These are phyloP conservation scores for Corynespora cassiicola DNA, from an alignment of 2,329 filamentous ascomycete species.

Conservation along the genomic window DNA sequence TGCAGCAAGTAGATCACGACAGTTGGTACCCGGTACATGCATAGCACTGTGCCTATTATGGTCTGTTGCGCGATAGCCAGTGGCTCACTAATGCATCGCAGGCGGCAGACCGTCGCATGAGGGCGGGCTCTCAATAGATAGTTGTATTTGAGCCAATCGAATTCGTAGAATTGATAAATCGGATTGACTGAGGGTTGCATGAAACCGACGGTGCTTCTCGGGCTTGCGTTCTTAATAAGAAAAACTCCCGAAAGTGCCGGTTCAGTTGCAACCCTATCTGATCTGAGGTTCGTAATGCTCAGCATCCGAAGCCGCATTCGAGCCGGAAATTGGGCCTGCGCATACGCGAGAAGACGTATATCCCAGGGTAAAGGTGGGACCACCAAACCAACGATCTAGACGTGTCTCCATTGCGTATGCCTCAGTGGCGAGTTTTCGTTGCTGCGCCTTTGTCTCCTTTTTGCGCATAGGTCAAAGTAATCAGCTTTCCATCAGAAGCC, in stretches of 20 bases:
- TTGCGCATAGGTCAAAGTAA: too few species aligned
- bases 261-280: slow-evolving; percentile 16
- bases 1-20: slow-evolving; percentile 18
- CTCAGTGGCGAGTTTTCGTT: too few species aligned
- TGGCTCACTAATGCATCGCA: slow-evolving; percentile 29
- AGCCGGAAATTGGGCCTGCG: slow-evolving; percentile 3
- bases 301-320: not conserved
- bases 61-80: slow-evolving; percentile 19
- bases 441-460: too few species aligned
- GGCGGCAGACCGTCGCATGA: slow-evolving; percentile 16
- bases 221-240: slow-evolving; percentile 18
- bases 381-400: too few species aligned
- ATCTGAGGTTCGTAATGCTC: slow-evolving; percentile 13
- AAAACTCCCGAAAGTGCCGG: slow-evolving; percentile 11
- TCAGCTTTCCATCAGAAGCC: too few species aligned
- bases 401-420: too few species aligned
- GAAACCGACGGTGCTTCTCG: slow-evolving; percentile 16
- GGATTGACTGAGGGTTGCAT: slow-evolving; percentile 14
- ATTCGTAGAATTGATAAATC: slow-evolving; percentile 5
- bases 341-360: too few species aligned
- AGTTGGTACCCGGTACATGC: slow-evolving; percentile 20
- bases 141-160: slow-evolving; percentile 15
- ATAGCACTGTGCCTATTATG: slow-evolving; percentile 21
- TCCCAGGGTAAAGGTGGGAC: too few species aligned
- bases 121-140: slow-evolving; percentile 7